Conservation (phyloP, 306 rosid species). For the Cucurbita argyrosperma region DNA sequence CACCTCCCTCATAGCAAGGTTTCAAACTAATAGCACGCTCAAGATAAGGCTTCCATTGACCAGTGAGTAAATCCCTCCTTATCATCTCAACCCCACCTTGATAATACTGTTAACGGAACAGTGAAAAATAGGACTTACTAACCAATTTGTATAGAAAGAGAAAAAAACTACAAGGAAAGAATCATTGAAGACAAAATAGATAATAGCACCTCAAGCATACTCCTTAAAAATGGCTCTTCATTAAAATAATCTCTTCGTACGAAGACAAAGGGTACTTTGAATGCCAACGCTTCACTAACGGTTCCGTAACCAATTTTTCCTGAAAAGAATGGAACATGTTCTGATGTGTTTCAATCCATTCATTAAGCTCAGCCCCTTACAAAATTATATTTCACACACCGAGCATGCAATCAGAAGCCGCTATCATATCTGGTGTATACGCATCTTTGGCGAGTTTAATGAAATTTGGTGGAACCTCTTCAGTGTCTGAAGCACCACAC, state of each 20-base stretch:
- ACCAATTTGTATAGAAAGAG: background rate
- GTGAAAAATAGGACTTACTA: background rate
- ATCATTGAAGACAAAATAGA: background rate
- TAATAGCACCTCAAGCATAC: constrained; percentile 79
- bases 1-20: constrained; percentile 89
- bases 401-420: constrained; percentile 96
- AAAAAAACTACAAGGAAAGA: background rate
- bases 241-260: constrained; percentile 97
- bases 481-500: constrained; percentile 77
- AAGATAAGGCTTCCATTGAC: constrained; percentile 99
- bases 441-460: constrained; percentile 60
- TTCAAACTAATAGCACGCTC: constrained; percentile 87
- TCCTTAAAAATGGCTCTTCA: constrained; percentile 95
- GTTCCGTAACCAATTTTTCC: constrained; percentile 99
- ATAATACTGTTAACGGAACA: constrained; percentile 28
- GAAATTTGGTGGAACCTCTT: constrained; percentile 74
- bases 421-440: constrained; percentile 86
- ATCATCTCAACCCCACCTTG: constrained; percentile 99
- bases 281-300: constrained; percentile 85
- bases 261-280: constrained; percentile 84
- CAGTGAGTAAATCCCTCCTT: constrained; percentile 84
- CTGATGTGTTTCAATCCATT: background rate
- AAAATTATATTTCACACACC: constrained; percentile 36
- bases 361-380: constrained; percentile 8
- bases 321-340: constrained; percentile 16